Evolutionary conservation across 371 early-diverging fungal species (phyloP), one percentile per base, ranked within the genome.

Genomic region (Zychaea mexicana): DNA sequence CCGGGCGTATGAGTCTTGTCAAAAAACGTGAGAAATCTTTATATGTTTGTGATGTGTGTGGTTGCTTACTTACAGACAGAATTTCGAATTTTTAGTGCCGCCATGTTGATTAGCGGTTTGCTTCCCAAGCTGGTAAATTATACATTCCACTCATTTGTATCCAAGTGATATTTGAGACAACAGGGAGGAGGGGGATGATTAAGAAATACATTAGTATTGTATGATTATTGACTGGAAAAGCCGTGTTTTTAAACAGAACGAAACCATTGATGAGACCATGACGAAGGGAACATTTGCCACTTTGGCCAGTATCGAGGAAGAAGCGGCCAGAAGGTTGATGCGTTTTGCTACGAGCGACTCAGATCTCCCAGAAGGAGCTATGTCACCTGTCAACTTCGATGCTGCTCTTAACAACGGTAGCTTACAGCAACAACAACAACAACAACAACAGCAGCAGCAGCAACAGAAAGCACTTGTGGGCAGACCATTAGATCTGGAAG

Each of bases 241-340:
- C 46, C 26, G 17, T 46, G 31, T 59, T 59, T 46, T 8, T 9
- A 26, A 47, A 42, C 57, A 72, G 72, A 59, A 65, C 36, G 17
- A 52, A 2, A 17, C 15, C 0, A 60, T 72, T 2, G 76, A 67
- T 30, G 53, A 55, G 12, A 32, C 53, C 8, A 62, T 62, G 27
- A 42, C 70, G 45, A 21, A 53, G 19, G 74, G 74, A 15, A 68
- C 71, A 2, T 73, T 52, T 13, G 61, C 62, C 0, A 30, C 26
- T n/a, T 38, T 33, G 15, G 33, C 10, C 3, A 17, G 30, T 38
- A 19, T 36, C 22, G 27, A 36, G 15, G 36, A 21, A 36, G 36
- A 13, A n/a, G 32, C 9, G 9, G 24, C 22, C 27, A 13, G 57
- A 42, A 54, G 4, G 10, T 15, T 33, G 52, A 13, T 46, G 42